These are phyloP conservation scores for Ramularia collo-cygni DNA, from an alignment of 2,329 filamentous ascomycete genomes.

Conservation along the genomic window DNA sequence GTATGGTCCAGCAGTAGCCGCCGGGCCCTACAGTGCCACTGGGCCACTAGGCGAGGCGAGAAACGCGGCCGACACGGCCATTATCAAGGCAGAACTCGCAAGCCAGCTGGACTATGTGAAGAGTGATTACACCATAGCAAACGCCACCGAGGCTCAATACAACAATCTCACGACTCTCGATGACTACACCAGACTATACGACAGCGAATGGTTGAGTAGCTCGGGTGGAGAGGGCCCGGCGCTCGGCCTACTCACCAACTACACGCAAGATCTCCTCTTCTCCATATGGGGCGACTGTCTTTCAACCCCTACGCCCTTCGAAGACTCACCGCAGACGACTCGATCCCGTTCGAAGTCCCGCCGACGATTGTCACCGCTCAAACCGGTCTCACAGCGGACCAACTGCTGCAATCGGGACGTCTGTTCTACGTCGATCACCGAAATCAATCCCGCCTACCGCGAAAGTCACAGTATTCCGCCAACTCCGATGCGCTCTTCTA, in stretches of 20 bases:
- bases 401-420: slow-evolving; percentile 32
- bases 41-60: background rate
- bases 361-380: slow-evolving; percentile 26
- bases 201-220: slow-evolving; percentile 33
- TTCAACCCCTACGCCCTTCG: slow-evolving; percentile 36
- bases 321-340: slow-evolving; percentile 27
- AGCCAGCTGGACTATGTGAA: background rate
- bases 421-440: slow-evolving; percentile 42
- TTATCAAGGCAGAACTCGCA: background rate
- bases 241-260: slow-evolving; percentile 38
- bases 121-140: background rate
- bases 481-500: slow-evolving; percentile 45
- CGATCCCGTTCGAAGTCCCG: slow-evolving; percentile 35
- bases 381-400: slow-evolving; percentile 27
- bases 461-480: slow-evolving; percentile 30
- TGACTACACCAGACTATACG: slow-evolving; percentile 39
- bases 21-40: background rate
- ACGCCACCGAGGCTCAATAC: slow-evolving; percentile 7
- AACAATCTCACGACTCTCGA: slow-evolving; percentile 17
- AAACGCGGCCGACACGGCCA: background rate
- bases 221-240: slow-evolving; percentile 32
- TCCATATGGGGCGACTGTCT: slow-evolving; percentile 46
- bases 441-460: slow-evolving; percentile 28
- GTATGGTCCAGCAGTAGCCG: background rate
- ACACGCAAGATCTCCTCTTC: slow-evolving; percentile 42